Evolutionary conservation across 2,329 filamentous ascomycete genomes (phyloP), one percentile per base, ranked within the genome.

Genomic region (Microcyclospora pomicola): DNA sequence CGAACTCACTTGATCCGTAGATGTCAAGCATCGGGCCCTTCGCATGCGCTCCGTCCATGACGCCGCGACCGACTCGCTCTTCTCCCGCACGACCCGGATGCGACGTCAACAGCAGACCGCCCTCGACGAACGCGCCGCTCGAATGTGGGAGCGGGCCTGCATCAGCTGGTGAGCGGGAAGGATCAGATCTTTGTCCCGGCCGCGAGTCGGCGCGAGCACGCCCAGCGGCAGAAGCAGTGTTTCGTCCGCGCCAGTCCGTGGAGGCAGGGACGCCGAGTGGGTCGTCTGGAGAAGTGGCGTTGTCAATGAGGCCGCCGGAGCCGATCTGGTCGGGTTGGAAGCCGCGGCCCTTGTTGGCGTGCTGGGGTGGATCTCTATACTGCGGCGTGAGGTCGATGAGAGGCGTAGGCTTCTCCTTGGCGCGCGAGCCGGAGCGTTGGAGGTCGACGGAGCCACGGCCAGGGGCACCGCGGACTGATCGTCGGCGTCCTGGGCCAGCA

Each of bases 331-430:
- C 59, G 1, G 53, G 54, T 15, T 43, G 39, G 50, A 56, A 64
- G 3, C 73, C 74, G 42, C 68, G 69, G 12, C 68, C 65, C 35
- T 71, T 69, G 34, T 64, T 65, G 37, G 64, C 59, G 51, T 69
- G 68, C 55, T 78, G 67, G 13, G 77, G 77, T 6, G 77, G 69
- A 43, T 81, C 77, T 35, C 70, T 66, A 51, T 78, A 80, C 35
- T 67, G 65, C 0, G 76, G 75, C 0, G 75, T 77, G 31, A 85
- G 66, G 50, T 82, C 80, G 24, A 86, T 60, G 5, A 86, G 66
- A 1, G 81, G 80, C 43, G 75, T 75, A 2, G 67, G 66, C 49
- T 58, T 62, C 15, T 58, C 53, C 5, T 50, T 55, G 36, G 34
- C 36, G 37, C 41, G 47, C 2, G 71, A 72, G n/a, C 56, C 58